These are phyloP conservation scores for Starmerella stigmatis DNA, from an alignment of 805 yeast genomes.

Conservation along the genomic window DNA sequence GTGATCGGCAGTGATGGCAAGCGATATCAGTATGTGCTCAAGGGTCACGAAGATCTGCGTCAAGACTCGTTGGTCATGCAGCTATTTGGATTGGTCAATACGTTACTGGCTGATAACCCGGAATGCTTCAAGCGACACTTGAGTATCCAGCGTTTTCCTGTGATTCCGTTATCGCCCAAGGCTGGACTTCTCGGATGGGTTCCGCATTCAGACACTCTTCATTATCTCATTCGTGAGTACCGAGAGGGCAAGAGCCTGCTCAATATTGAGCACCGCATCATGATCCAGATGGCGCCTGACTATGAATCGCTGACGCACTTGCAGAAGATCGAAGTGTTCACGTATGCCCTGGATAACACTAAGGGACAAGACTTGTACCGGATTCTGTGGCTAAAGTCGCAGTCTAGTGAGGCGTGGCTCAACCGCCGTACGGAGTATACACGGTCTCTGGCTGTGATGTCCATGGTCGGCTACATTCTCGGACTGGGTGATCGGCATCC, in stretches of 20 bases:
- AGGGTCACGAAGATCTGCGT: slow-evolving; percentile 96
- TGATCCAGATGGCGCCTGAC: slow-evolving; percentile 97
- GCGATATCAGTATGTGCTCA: slow-evolving; percentile 67
- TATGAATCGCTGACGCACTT: slow-evolving; percentile 79
- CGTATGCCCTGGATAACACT: slow-evolving; percentile 89
- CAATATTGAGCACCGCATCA: slow-evolving; percentile 88
- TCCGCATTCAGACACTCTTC: slow-evolving; percentile 93
- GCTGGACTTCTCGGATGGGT: slow-evolving; percentile 98
- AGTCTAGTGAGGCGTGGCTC: slow-evolving; percentile 95
- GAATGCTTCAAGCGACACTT: slow-evolving; percentile 94
- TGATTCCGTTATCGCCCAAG: slow-evolving; percentile 91
- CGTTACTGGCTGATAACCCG: slow-evolving; percentile 75
- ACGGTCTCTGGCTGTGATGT: slow-evolving; percentile 93
- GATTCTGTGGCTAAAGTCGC: slow-evolving; percentile 90
- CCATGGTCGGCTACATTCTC: slow-evolving; percentile 94
- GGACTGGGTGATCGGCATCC: slow-evolving; percentile 99
- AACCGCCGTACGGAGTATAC: slow-evolving; percentile 95
- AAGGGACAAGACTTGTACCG: slow-evolving; percentile 93
- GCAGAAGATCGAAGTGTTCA: slow-evolving; percentile 93
- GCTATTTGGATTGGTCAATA: slow-evolving; percentile 87
- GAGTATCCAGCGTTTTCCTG: slow-evolving; percentile 84
- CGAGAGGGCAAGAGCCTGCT: slow-evolving; percentile 82
- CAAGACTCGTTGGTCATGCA: slow-evolving; percentile 98
- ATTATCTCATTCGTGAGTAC: slow-evolving; percentile 80
- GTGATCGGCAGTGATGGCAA: slow-evolving; percentile 86